Conservation (phyloP, 75 land plant species). For the Sequoiadendron giganteum region DNA sequence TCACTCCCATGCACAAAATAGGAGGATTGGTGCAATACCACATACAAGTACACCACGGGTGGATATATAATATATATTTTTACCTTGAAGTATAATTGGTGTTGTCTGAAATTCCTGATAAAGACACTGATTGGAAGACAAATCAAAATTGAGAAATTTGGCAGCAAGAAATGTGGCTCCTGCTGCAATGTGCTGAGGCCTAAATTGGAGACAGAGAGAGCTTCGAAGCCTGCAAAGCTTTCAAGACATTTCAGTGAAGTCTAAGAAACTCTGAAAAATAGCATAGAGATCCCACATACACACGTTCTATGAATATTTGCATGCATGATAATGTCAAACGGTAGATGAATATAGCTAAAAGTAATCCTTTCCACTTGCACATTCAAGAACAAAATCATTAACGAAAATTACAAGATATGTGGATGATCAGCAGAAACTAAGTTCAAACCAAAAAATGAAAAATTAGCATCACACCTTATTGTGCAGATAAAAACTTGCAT, state of each 20-base stretch:
- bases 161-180: slow-evolving; percentile 72
- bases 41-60: not conserved
- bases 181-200: slow-evolving; percentile 71
- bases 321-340: not conserved
- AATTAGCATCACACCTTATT: not conserved
- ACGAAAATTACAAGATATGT: not conserved
- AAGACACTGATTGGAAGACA: slow-evolving; percentile 27
- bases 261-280: not conserved
- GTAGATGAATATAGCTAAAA: not conserved
- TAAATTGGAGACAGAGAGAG: slow-evolving; percentile 77
- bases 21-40: not conserved
- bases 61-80: not conserved
- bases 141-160: slow-evolving; percentile 45
- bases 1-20: not conserved
- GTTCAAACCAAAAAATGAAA: not conserved
- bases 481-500: not conserved
- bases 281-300: not conserved
- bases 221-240: slow-evolving; percentile 47
- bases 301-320: not conserved
- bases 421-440: not conserved
- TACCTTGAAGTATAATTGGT: slow-evolving; percentile 52
- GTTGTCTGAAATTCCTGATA: slow-evolving; percentile 64
- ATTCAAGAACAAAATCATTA: not conserved
- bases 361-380: not conserved
- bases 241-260: not conserved